A percentile compares a stretch with the other conserved stretches of the same genome.
These are phyloP conservation scores for Decorospora gaudefroyi DNA, from an alignment of 2,329 filamentous ascomycete genomes.

Conservation along the genomic window DNA sequence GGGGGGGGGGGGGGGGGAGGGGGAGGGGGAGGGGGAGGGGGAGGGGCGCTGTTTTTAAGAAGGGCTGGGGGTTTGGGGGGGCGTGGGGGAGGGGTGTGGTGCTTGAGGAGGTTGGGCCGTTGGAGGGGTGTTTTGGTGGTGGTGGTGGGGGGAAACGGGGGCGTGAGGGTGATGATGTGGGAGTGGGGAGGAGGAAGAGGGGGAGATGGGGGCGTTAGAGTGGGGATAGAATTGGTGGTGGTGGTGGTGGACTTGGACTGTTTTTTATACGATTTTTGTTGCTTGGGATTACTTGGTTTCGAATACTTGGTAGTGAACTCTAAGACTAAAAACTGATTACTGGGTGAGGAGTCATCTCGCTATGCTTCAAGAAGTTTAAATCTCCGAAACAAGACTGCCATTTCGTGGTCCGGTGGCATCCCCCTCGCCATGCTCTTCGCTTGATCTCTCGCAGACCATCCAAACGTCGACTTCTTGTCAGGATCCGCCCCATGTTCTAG, in stretches of 20 bases:
- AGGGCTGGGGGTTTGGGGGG: slow-evolving; percentile 2
- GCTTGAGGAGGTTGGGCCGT: background rate
- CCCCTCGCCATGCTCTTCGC: background rate
- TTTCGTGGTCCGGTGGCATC: background rate
- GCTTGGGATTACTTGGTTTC: no score
- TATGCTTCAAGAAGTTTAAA: no score
- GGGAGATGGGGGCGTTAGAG: no score
- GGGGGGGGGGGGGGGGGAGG: background rate
- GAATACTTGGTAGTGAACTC: no score
- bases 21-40: background rate
- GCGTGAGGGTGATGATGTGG: background rate
- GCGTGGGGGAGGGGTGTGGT: background rate
- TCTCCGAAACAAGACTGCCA: background rate
- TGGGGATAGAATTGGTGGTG: background rate
- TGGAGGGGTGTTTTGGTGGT: background rate
- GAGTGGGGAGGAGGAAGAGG: background rate
- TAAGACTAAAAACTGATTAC: no score
- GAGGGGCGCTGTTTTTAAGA: background rate
- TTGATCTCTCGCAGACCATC: slow-evolving; percentile 9
- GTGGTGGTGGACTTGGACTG: no score
- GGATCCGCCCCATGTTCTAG: slow-evolving; percentile 18
- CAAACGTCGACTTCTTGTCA: slow-evolving; percentile 11
- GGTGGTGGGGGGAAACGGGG: background rate
- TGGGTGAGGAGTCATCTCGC: no score
- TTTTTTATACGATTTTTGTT: no score